These are phyloP conservation scores for Chlorociboria aeruginascens DNA, from an alignment of 495 filamentous ascomycete species.

Conservation along the genomic window DNA sequence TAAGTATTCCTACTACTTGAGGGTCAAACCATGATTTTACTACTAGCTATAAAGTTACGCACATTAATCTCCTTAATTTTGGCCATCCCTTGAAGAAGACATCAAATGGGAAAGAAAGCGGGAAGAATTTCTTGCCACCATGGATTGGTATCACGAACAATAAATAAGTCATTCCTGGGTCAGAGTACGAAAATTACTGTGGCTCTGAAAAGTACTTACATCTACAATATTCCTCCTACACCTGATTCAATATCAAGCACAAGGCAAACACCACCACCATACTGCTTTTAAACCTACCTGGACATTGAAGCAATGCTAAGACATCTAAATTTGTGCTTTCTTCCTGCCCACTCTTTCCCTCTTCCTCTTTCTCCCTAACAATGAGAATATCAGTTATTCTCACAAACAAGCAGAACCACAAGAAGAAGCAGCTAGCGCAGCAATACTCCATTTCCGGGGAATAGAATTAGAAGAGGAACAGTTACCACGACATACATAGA, in stretches of 20 bases:
- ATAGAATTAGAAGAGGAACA: too few relatives aligned
- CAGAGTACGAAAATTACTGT: background rate
- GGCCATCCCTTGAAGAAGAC: conserved; percentile 5
- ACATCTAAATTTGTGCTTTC: too few relatives aligned
- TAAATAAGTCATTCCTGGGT: background rate
- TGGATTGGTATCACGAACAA: conserved; percentile 7
- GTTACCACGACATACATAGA: too few relatives aligned
- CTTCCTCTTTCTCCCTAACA: too few relatives aligned
- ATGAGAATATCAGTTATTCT: background rate
- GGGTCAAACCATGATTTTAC: too few relatives aligned
- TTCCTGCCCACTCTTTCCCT: too few relatives aligned
- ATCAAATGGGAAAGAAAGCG: conserved; percentile 3
- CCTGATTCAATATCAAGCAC: background rate
- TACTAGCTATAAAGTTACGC: background rate
- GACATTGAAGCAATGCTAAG: too few relatives aligned
- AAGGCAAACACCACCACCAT: too few relatives aligned
- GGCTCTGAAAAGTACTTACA: conserved; percentile 2
- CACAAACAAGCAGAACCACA: conserved; percentile 1
- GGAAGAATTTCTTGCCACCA: conserved; percentile 2
- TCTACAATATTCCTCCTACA: background rate
- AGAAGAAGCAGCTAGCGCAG: conserved; percentile 6
- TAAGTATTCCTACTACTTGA: background rate
- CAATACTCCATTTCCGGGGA: conserved; percentile 5
- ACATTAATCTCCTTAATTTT: conserved; percentile 1
- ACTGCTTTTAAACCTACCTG: too few relatives aligned